Evolutionary conservation across 1,284 basidiomycete species (phyloP).

Genomic region (Pseudozyma sp.): DNA sequence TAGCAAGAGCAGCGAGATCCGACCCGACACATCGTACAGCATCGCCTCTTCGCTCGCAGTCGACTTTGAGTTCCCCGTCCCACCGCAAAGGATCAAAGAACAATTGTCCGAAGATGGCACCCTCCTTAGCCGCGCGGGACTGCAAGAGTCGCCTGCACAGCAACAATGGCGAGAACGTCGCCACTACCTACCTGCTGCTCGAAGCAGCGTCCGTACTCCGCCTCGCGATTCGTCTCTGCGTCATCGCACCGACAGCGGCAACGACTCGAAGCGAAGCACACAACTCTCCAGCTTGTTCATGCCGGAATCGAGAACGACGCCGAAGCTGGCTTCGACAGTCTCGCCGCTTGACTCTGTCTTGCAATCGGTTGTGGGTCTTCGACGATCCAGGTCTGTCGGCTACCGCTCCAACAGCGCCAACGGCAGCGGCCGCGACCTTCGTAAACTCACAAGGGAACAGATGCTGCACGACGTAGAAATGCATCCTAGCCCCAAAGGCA

Average conservation of each 20-base stretch:
- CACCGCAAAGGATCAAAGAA: constrained; percentile 41
- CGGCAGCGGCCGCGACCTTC: constrained; percentile 9
- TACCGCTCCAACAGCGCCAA: constrained; percentile 1
- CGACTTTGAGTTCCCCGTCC: constrained; percentile 50
- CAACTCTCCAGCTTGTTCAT: constrained; percentile 8
- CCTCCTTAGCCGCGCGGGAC: constrained; percentile 35
- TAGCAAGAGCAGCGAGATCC: constrained; percentile 4
- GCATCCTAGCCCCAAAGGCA: constrained; percentile 13
- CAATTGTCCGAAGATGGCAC: constrained; percentile 51
- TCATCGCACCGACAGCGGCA: constrained; percentile 4
- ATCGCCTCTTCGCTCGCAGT: constrained; percentile 39
- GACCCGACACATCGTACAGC: constrained; percentile 38
- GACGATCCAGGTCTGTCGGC: constrained; percentile 24
- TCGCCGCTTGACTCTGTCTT: constrained; percentile 20
- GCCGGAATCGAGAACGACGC: constrained; percentile 17
- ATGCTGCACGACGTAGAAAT: constrained; percentile 11
- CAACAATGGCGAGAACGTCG: constrained; percentile 23
- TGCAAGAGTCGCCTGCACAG: constrained; percentile 25
- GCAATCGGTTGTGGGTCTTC: constrained; percentile 8
- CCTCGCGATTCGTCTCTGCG: constrained; percentile 34
- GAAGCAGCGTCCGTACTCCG: constrained; percentile 2
- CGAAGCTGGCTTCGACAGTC: constrained; percentile 9
- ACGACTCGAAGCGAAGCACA: not conserved
- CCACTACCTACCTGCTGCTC: constrained; percentile 5
- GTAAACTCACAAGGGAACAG: constrained; percentile 17